phyloP scores from a whole-genome alignment of 345 rosid species.

The Murraya paniculata region DNA sequence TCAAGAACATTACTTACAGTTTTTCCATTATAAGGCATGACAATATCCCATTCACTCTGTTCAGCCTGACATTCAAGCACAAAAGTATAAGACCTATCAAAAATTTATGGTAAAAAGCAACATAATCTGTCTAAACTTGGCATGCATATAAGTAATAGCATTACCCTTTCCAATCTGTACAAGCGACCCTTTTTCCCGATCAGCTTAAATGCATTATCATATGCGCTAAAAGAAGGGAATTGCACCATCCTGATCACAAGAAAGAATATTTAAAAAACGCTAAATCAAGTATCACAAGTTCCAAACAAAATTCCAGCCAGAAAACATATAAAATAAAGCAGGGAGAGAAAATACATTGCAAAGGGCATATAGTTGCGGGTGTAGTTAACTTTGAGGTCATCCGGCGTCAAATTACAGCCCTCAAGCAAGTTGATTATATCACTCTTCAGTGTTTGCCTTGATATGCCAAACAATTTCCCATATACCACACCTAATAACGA shows the following conservation, averaged over 20 bases:
- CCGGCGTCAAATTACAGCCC: constrained; percentile 46
- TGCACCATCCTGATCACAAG: constrained; percentile 49
- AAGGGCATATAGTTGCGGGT: constrained; percentile 33
- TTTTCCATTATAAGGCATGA: constrained; percentile 57
- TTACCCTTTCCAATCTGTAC: constrained; percentile 61
- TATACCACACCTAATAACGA: constrained; percentile 36
- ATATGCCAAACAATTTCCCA: constrained; percentile 47
- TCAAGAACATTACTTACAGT: constrained; percentile 40
- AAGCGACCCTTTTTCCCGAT: constrained; percentile 48
- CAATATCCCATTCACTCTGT: constrained; percentile 47
- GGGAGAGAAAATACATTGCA: constrained; percentile 38
- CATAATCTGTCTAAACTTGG: not conserved
- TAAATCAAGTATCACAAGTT: not conserved
- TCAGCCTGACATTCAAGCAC: constrained; percentile 38
- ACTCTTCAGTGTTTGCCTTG: constrained; percentile 50
- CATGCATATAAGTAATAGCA: not conserved
- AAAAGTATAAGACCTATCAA: not conserved
- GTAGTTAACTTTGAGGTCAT: constrained; percentile 63
- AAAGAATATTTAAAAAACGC: constrained; percentile 2
- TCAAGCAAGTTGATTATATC: constrained; percentile 64
- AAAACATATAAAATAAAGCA: constrained; percentile 1
- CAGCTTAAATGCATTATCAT: constrained; percentile 35
- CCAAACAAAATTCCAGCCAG: not conserved
- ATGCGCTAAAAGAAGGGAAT: constrained; percentile 43
- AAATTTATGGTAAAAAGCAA: not conserved